phyloP scores from a whole-genome alignment of 129 eudicot species.

The Ambrosia trifida region DNA sequence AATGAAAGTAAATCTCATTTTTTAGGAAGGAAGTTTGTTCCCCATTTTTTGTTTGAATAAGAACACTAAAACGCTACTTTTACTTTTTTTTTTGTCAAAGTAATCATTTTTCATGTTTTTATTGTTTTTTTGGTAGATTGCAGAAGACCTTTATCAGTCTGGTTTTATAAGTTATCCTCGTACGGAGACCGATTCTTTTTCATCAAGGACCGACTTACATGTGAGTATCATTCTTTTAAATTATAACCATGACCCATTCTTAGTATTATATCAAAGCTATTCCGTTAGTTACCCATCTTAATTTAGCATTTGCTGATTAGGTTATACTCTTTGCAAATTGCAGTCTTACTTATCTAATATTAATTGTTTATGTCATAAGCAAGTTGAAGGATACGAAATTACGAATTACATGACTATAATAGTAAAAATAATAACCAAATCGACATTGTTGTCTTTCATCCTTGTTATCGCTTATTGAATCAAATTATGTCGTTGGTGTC shows the following conservation, averaged over 20 bases:
- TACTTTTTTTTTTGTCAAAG: not conserved
- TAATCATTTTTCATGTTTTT: not conserved
- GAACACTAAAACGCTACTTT: not conserved
- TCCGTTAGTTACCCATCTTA: not conserved
- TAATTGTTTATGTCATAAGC: not conserved
- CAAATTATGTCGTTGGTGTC: not conserved
- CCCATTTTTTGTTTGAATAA: slow-evolving; percentile 13
- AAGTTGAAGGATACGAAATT: slow-evolving; percentile 2
- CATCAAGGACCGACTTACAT: slow-evolving; percentile 64
- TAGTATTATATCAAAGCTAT: not conserved
- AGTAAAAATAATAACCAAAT: slow-evolving; percentile 1
- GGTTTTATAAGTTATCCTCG: slow-evolving; percentile 99
- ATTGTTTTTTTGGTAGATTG: slow-evolving; percentile 52
- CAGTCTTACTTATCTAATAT: not conserved
- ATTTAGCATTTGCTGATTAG: not conserved
- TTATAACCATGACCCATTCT: not conserved
- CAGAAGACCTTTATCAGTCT: slow-evolving; percentile 93
- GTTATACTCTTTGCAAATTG: slow-evolving; percentile 3
- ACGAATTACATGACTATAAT: not conserved
- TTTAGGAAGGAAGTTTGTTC: slow-evolving; percentile 2
- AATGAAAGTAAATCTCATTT: slow-evolving; percentile 63
- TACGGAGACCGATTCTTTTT: slow-evolving; percentile 87
- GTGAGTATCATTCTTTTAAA: slow-evolving; percentile 42
- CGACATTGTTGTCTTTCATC: not conserved
- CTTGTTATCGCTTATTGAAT: not conserved